Conservation (phyloP, 2,329 filamentous ascomycete genomes). For the Davidsoniella eucalypti region DNA sequence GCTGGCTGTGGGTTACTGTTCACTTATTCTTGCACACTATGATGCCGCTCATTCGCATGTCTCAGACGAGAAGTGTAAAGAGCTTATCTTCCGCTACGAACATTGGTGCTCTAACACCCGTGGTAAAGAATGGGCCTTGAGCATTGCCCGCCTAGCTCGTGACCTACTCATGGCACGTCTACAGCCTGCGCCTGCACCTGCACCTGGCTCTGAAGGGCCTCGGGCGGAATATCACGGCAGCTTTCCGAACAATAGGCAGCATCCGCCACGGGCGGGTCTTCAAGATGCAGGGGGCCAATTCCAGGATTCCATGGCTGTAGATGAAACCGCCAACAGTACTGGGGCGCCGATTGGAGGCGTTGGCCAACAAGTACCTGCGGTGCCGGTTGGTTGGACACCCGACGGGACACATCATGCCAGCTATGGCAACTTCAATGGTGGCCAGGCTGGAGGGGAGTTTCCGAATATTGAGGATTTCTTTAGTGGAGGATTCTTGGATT, state of each 20-base stretch:
- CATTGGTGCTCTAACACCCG: slow-evolving; percentile 10
- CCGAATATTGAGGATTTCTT: slow-evolving; percentile 13
- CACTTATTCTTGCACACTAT: slow-evolving; percentile 11
- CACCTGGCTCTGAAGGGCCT: not conserved
- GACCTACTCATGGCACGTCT: slow-evolving; percentile 11
- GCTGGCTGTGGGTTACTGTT: slow-evolving; percentile 11
- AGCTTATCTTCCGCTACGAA: slow-evolving; percentile 11
- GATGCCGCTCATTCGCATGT: slow-evolving; percentile 11
- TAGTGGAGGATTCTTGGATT: slow-evolving; percentile 12
- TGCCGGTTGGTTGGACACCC: not conserved
- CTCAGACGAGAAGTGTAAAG: slow-evolving; percentile 5
- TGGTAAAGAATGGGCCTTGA: slow-evolving; percentile 12
- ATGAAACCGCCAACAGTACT: not conserved
- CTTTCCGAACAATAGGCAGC: not conserved
- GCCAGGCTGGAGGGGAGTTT: slow-evolving; percentile 2
- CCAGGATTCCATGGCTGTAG: slow-evolving; percentile 8
- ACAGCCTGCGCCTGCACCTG: not conserved
- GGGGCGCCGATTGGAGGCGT: not conserved
- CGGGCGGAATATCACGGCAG: slow-evolving; percentile 5
- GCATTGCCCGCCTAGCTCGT: slow-evolving; percentile 10
- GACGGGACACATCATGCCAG: not conserved
- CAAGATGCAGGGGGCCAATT: not conserved
- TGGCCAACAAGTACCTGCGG: not conserved
- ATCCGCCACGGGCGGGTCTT: slow-evolving; percentile 3
- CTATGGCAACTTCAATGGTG: not conserved